Evolutionary conservation across 345 rosid species (phyloP).

Genomic region (Pistacia integerrima): DNA sequence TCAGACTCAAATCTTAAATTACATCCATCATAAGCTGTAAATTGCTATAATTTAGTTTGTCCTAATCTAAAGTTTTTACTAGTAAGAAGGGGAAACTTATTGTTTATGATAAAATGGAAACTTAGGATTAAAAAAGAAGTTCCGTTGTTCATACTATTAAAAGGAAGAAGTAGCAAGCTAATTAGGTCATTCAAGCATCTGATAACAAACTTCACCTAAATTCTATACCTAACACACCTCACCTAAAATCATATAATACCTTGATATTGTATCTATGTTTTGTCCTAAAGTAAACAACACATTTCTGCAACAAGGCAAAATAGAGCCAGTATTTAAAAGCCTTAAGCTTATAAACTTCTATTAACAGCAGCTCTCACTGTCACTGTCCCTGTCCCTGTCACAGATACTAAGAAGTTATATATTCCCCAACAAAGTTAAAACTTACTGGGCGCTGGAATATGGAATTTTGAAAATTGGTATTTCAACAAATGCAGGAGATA

Average conservation of each 20-base stretch:
- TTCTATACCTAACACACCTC: slow-evolving; percentile 13
- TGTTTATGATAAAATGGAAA: not conserved
- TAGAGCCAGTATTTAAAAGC: not conserved
- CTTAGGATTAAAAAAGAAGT: not conserved
- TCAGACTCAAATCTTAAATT: not conserved
- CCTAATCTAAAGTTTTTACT: too few species aligned
- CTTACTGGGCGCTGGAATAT: not conserved
- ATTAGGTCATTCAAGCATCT: not conserved
- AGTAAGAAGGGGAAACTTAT: not conserved
- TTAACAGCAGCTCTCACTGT: not conserved
- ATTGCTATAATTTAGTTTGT: too few species aligned
- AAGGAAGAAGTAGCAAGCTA: not conserved
- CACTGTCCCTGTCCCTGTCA: too few species aligned
- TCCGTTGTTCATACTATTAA: not conserved
- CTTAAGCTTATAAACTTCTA: not conserved
- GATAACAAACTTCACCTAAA: slow-evolving; percentile 11
- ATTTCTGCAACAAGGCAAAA: slow-evolving; percentile 3
- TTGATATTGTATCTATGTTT: slow-evolving; percentile 1
- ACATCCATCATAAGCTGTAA: too few species aligned
- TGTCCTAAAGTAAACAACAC: not conserved
- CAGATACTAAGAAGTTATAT: not conserved
- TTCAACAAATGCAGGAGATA: not conserved
- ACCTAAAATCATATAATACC: slow-evolving; percentile 16
- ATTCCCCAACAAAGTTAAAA: not conserved
- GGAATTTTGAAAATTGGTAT: not conserved